These are phyloP conservation scores for Termitomyces sp. DNA, from an alignment of 1,284 basidiomycete genomes.

Conservation along the genomic window DNA sequence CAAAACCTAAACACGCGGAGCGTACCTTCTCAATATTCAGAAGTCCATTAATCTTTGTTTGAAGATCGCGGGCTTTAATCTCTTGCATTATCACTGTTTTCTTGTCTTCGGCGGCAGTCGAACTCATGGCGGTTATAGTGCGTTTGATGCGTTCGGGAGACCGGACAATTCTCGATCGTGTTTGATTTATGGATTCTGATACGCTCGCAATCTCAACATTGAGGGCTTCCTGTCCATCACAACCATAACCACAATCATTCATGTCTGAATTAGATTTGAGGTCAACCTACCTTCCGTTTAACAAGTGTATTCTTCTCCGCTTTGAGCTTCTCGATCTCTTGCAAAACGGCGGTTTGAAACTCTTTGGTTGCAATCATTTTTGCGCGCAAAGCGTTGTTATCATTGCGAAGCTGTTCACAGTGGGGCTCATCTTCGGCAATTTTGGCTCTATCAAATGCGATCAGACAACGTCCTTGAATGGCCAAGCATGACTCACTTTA, in stretches of 20 bases:
- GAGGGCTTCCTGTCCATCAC: constrained; percentile 45
- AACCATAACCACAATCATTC: neutral
- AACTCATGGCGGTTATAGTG: constrained; percentile 69
- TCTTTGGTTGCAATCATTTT: constrained; percentile 66
- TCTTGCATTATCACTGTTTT: constrained; percentile 57
- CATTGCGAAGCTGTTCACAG: constrained; percentile 52
- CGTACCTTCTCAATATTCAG: constrained; percentile 70
- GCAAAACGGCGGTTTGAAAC: constrained; percentile 50
- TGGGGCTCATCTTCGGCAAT: constrained; percentile 68
- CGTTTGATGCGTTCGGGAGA: constrained; percentile 83
- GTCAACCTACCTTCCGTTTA: constrained; percentile 44
- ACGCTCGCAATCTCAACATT: constrained; percentile 52
- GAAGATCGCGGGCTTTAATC: constrained; percentile 69
- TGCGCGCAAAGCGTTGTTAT: constrained; percentile 58
- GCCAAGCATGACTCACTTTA: constrained; percentile 47
- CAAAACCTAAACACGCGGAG: neutral
- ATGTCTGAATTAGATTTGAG: neutral
- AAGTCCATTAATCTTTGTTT: constrained; percentile 66
- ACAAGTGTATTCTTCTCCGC: constrained; percentile 55
- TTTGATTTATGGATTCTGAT: constrained; percentile 54
- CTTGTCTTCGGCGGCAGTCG: constrained; percentile 56
- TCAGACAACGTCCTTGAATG: neutral
- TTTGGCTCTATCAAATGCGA: constrained; percentile 44
- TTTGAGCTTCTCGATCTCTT: constrained; percentile 65
- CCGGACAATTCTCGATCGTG: constrained; percentile 73